Percentiles rank a stretch among this genome's conserved stretches.
phyloP scores from a whole-genome alignment of 176 grass and related monocot species.

The Zoysia pacifica region DNA sequence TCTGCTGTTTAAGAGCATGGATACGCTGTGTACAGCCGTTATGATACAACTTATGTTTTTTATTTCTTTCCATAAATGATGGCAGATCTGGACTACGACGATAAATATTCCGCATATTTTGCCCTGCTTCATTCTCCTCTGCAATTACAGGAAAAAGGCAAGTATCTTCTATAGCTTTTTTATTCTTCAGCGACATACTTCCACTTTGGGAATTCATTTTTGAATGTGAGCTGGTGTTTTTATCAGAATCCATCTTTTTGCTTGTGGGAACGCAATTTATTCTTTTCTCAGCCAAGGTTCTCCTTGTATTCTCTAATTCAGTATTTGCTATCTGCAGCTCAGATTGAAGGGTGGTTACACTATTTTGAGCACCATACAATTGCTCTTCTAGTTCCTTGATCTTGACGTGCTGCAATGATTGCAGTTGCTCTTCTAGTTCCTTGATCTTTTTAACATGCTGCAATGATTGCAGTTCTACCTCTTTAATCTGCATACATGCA shows the following conservation, averaged over 20 bases:
- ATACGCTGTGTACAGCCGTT: conserved; percentile 83
- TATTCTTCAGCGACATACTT: conserved; percentile 32
- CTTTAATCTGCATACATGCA: conserved; percentile 61
- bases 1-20: conserved; percentile 65
- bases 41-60: conserved; percentile 66
- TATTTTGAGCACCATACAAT: conserved; percentile 51
- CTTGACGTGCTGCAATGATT: conserved; percentile 49
- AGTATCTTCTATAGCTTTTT: conserved; percentile 21
- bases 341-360: conserved; percentile 53
- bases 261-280: conserved; percentile 20
- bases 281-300: conserved; percentile 47
- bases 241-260: conserved; percentile 33
- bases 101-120: conserved; percentile 37
- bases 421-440: conserved; percentile 65
- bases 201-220: conserved; percentile 30
- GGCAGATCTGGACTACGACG: conserved; percentile 45
- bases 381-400: conserved; percentile 73
- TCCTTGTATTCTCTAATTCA: conserved; percentile 55
- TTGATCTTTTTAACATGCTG: conserved; percentile 64
- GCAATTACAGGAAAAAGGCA: conserved; percentile 20
- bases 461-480: conserved; percentile 53
- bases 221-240: conserved; percentile 27
- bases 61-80: conserved; percentile 58
- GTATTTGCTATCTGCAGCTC: conserved; percentile 61
- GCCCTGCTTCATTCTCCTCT: conserved; percentile 27